phyloP scores from a whole-genome alignment of 1,284 basidiomycete genomes.

The Rugosomyces carneus region DNA sequence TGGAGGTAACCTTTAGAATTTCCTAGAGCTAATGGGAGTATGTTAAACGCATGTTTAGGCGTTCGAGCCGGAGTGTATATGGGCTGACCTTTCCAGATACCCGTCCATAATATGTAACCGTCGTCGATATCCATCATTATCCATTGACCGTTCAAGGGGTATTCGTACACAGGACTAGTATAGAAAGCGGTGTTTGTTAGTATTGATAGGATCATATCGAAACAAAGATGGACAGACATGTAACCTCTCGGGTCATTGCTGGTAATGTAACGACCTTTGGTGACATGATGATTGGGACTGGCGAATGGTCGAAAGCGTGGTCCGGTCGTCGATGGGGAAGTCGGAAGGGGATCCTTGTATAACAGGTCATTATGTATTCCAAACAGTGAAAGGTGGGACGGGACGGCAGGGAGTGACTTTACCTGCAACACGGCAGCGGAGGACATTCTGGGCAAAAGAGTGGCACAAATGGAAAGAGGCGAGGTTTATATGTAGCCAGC shows the following conservation, averaged over 20 bases:
- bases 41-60: constrained; percentile 4
- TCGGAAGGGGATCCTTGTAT: constrained; percentile 44
- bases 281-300: constrained; percentile 72
- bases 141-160: constrained; percentile 82
- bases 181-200: not conserved
- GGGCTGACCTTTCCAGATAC: constrained; percentile 77
- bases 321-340: constrained; percentile 37
- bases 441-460: constrained; percentile 22
- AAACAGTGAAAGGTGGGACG: not conserved
- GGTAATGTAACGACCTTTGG: constrained; percentile 80
- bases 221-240: constrained; percentile 47
- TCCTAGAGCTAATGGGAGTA: constrained; percentile 52
- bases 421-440: constrained; percentile 30
- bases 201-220: not conserved
- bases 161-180: constrained; percentile 83
- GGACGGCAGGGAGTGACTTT: constrained; percentile 8
- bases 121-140: constrained; percentile 92
- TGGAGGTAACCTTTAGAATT: constrained; percentile 68
- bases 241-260: constrained; percentile 83
- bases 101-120: constrained; percentile 82
- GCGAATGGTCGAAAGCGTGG: constrained; percentile 71
- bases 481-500: constrained; percentile 17
- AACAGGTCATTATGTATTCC: constrained; percentile 5
- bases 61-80: not conserved
- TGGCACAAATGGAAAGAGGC: constrained; percentile 8